These are phyloP conservation scores for Penicillium polonicum DNA, from an alignment of 2,329 filamentous ascomycete genomes.

Conservation along the genomic window DNA sequence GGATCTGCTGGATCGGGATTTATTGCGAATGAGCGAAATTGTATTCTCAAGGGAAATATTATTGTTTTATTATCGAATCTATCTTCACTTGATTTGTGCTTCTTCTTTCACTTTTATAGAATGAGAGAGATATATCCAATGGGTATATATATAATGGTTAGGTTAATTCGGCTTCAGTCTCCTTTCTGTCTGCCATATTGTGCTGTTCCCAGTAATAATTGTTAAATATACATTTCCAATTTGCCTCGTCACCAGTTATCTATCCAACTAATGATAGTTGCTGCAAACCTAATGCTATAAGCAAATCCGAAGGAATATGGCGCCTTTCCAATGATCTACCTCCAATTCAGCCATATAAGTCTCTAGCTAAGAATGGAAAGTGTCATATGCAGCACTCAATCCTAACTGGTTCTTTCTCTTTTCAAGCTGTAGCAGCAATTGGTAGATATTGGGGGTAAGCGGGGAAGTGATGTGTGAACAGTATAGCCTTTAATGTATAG, in stretches of 20 bases:
- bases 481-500: background rate
- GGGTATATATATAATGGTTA: background rate
- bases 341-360: background rate
- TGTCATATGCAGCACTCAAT: background rate
- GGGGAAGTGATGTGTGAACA: background rate
- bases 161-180: background rate
- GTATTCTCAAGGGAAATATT: constrained; percentile 8
- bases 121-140: too few relatives aligned
- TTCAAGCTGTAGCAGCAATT: background rate
- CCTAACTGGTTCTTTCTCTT: background rate
- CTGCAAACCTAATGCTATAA: background rate
- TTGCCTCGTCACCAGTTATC: too few relatives aligned
- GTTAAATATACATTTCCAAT: background rate
- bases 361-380: background rate
- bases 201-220: background rate
- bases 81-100: background rate
- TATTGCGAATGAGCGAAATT: constrained; percentile 20
- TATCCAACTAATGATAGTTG: too few relatives aligned
- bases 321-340: background rate
- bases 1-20: constrained; percentile 14
- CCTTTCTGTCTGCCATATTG: background rate
- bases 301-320: background rate
- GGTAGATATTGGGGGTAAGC: too few relatives aligned
- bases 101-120: background rate
- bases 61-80: constrained; percentile 2